Evolutionary conservation across 257 asterid genomes (phyloP).

Genomic region (Przewalskia tangutica): DNA sequence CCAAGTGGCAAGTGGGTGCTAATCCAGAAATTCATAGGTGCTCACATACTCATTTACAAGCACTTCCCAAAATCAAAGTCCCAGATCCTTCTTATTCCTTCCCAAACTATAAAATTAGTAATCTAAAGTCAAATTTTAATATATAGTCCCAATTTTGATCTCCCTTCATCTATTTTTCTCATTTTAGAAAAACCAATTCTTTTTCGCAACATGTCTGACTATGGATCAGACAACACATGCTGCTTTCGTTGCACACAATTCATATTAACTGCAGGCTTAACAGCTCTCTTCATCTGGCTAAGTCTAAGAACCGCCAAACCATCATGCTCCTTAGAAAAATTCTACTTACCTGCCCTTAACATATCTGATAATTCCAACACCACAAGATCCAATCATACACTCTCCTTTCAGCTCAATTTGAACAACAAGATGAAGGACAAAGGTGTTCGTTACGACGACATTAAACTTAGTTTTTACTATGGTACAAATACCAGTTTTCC

Average conservation of each 20-base stretch:
- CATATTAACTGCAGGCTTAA: constrained; percentile 61
- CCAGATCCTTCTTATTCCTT: not conserved
- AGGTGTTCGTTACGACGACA: constrained; percentile 48
- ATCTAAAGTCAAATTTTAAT: not conserved
- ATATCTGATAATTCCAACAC: constrained; percentile 17
- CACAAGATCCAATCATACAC: constrained; percentile 33
- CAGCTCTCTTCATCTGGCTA: constrained; percentile 84
- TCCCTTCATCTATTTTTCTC: not conserved
- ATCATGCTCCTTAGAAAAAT: constrained; percentile 33
- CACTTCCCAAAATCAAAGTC: not conserved
- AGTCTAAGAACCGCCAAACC: constrained; percentile 67
- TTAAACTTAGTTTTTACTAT: constrained; percentile 31
- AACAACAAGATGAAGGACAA: constrained; percentile 59
- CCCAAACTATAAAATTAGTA: not conserved
- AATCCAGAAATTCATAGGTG: not conserved
- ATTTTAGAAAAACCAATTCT: not conserved
- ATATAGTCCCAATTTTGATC: not conserved
- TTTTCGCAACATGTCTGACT: not conserved
- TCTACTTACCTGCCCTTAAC: constrained; percentile 57
- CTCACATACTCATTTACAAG: not conserved
- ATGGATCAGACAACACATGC: not conserved
- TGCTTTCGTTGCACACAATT: constrained; percentile 45
- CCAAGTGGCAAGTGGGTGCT: not conserved
- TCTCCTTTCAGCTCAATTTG: constrained; percentile 46
- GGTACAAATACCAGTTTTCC: constrained; percentile 17